Percentiles rank a stretch among this genome's conserved stretches.
Conservation (phyloP, 73 alveolate species). For the Uronychia setigera region DNA sequence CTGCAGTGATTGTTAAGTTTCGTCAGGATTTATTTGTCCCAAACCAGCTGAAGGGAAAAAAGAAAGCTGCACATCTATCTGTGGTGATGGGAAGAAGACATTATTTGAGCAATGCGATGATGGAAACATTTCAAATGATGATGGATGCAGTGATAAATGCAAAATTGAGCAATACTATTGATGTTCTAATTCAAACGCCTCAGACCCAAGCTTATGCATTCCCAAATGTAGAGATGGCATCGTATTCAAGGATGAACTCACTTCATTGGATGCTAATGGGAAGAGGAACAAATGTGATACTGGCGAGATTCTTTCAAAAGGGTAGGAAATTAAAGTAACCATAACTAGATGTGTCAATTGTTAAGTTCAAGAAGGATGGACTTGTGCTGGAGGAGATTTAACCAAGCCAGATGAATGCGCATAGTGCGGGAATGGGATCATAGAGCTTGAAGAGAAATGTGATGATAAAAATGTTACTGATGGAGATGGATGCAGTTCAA, state of each 20-base stretch:
- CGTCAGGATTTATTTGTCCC: not conserved
- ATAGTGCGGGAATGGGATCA: constrained; percentile 46
- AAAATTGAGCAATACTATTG: constrained; percentile 12
- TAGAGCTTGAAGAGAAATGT: constrained; percentile 2
- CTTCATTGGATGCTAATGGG: not conserved
- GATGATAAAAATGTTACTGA: constrained; percentile 29
- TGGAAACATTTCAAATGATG: constrained; percentile 57
- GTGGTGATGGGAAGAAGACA: constrained; percentile 41
- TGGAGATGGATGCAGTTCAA: constrained; percentile 42
- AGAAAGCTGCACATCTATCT: not conserved
- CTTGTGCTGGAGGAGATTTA: constrained; percentile 31
- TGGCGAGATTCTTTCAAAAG: not conserved
- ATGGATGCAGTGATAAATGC: constrained; percentile 64
- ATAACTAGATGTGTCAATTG: not conserved
- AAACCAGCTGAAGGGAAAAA: not conserved
- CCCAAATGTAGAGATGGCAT: too few species aligned
- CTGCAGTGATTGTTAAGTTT: not conserved
- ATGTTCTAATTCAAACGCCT: too few species aligned
- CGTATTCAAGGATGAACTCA: too few species aligned
- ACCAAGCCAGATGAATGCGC: constrained; percentile 31
- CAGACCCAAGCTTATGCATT: too few species aligned
- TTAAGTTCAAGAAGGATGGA: constrained; percentile 37
- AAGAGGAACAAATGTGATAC: not conserved
- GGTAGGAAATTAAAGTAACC: not conserved
- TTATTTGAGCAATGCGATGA: constrained; percentile 45